Evolutionary conservation across 2,329 filamentous ascomycete genomes (phyloP).

Genomic region (Pestalotiopsis sp.): DNA sequence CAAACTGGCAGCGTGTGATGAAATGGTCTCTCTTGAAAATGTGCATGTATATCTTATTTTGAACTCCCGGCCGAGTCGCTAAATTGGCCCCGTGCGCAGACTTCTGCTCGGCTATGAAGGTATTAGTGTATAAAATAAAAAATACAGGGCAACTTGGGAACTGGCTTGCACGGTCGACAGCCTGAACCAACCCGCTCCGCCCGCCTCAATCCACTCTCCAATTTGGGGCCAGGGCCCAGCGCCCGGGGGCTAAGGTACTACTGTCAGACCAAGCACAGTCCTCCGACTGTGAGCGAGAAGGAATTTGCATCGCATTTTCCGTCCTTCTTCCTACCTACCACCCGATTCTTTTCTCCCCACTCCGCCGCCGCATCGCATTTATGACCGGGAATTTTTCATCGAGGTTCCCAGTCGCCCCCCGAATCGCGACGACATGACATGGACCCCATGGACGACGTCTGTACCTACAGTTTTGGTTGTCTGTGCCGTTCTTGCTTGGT

Average conservation of each 20-base stretch:
- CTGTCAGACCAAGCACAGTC: background rate
- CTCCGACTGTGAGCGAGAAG: background rate
- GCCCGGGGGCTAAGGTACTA: background rate
- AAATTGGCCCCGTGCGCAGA: too few species aligned
- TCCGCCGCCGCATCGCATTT: slow-evolving; percentile 6
- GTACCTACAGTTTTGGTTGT: slow-evolving; percentile 46
- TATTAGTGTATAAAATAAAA: too few species aligned
- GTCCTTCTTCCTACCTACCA: background rate
- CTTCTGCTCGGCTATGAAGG: too few species aligned
- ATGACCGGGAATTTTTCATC: slow-evolving; percentile 9
- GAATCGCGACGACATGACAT: slow-evolving; percentile 48
- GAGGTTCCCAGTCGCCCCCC: slow-evolving; percentile 19
- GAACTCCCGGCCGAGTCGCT: too few species aligned
- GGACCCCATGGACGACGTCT: slow-evolving; percentile 47
- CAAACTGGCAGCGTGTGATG: too few species aligned
- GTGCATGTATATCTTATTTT: too few species aligned
- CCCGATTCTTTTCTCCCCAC: slow-evolving; percentile 8
- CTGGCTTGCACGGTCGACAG: too few species aligned
- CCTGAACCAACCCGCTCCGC: too few species aligned
- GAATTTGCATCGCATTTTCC: background rate
- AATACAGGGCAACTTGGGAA: too few species aligned
- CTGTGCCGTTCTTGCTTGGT: slow-evolving; percentile 44
- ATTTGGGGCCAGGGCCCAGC: background rate
- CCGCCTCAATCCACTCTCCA: background rate
- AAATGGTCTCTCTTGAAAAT: too few species aligned